A percentile compares a stretch with the other conserved stretches of the same genome.
Conservation (phyloP, 768 basidiomycete genomes). For the Auricularia cornea region DNA sequence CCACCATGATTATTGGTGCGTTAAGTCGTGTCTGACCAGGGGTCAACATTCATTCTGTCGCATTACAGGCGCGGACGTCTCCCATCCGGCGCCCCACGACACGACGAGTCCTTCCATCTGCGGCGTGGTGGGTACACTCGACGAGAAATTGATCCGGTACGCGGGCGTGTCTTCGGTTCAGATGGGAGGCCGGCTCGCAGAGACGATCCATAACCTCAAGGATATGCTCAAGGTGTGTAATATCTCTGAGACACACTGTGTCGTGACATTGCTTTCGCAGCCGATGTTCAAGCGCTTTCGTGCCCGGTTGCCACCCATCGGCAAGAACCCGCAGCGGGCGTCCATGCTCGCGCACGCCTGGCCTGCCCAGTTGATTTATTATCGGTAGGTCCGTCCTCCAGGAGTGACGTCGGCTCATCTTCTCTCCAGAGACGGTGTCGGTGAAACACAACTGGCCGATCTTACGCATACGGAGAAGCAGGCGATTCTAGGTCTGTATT, state of each 20-base stretch:
- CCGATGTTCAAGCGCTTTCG: no score
- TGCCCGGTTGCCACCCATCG: no score
- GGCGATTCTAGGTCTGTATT: neutral
- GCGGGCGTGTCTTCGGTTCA: constrained; percentile 20
- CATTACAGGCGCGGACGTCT: constrained; percentile 32
- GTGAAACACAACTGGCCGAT: neutral
- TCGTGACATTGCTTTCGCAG: neutral
- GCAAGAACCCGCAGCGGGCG: no score
- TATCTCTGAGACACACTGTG: neutral
- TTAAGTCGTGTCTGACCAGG: neutral
- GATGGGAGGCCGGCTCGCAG: constrained; percentile 15
- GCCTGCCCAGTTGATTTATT: neutral
- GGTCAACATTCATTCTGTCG: no score
- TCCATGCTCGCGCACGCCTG: no score
- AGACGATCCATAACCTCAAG: constrained; percentile 25
- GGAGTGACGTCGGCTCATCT: neutral
- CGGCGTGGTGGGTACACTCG: constrained; percentile 49
- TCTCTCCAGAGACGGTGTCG: neutral
- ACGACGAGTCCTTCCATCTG: constrained; percentile 45
- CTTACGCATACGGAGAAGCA: neutral
- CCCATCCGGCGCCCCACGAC: constrained; percentile 48
- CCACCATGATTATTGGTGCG: neutral
- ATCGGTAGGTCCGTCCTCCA: neutral
- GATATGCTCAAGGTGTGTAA: constrained; percentile 24
- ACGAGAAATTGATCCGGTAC: constrained; percentile 39